A percentile compares a stretch with the other conserved stretches of the same genome.
phyloP scores from a whole-genome alignment of 176 grass and related monocot species.

The Poa annua region DNA sequence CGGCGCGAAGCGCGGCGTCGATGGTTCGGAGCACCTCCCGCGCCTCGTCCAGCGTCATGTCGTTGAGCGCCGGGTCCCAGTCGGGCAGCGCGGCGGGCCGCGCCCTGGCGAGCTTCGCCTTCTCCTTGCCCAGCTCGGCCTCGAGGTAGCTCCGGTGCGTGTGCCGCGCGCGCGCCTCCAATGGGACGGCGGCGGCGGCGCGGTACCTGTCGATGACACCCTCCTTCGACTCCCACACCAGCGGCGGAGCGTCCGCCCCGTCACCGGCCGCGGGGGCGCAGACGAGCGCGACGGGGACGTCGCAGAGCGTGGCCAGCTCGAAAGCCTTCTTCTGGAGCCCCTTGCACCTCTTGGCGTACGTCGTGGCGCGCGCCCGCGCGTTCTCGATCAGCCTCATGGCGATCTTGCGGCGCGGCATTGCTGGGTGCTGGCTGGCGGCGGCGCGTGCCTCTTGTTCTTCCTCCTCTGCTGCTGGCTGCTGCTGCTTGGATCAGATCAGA shows the following conservation, averaged over 20 bases:
- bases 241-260: background rate
- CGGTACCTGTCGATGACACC: no score
- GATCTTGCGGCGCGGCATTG: conserved; percentile 4
- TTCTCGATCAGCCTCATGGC: background rate
- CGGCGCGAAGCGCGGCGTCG: background rate
- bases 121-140: no score
- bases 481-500: background rate
- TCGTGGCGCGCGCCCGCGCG: background rate
- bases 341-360: conserved; percentile 1
- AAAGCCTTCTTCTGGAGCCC: conserved; percentile 8
- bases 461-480: background rate
- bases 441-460: background rate
- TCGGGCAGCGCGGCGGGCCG: no score
- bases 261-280: background rate
- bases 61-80: no score
- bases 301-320: background rate
- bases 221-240: no score
- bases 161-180: no score
- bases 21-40: no score
- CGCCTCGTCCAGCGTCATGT: no score
- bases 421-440: background rate
- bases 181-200: no score
- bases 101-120: no score
- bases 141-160: no score
- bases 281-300: conserved; percentile 26